Conservation (phyloP, 345 rosid genomes). For the Syzygium grande region DNA sequence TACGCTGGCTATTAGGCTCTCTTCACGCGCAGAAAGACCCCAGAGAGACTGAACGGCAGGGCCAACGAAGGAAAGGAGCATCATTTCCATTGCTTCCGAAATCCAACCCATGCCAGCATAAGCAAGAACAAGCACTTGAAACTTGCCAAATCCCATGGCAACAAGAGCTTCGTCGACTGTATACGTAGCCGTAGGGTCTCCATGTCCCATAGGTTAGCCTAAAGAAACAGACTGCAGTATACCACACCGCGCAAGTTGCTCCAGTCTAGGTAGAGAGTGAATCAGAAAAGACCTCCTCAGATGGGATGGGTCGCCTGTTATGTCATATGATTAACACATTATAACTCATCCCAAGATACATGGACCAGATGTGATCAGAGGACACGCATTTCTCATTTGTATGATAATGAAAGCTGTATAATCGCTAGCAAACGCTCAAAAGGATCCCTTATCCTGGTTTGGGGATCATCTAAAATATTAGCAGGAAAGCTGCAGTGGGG, state of each 20-base stretch:
- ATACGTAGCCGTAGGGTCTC: slow-evolving; percentile 15
- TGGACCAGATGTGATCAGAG: not conserved
- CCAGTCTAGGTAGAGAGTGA: not conserved
- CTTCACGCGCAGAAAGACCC: slow-evolving; percentile 63
- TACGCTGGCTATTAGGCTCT: slow-evolving; percentile 63
- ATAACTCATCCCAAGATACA: not conserved
- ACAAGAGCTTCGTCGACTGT: slow-evolving; percentile 87
- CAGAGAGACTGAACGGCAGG: slow-evolving; percentile 68
- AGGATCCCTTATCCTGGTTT: not conserved
- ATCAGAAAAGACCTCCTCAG: not conserved
- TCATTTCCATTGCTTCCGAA: slow-evolving; percentile 96
- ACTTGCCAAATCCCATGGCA: slow-evolving; percentile 76
- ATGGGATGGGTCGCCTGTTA: not conserved
- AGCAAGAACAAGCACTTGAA: slow-evolving; percentile 55
- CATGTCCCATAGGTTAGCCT: slow-evolving; percentile 20
- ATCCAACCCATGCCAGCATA: slow-evolving; percentile 93
- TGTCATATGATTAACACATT: not conserved
- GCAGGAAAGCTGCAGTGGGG: not conserved
- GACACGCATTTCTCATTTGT: not conserved
- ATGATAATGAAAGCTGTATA: not conserved
- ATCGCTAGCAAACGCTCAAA: not conserved
- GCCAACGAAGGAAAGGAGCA: slow-evolving; percentile 87
- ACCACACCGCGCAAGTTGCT: not conserved
- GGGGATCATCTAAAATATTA: not conserved
- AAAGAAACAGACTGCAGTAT: not conserved